These are phyloP conservation scores for Zea mays DNA, from an alignment of 176 grass and related monocot genomes.

Conservation along the genomic window Zm-B73-REFERENCE-NAM-5.0 NC_050096.1:37078001-37078500, in stretches of 20 bases:
- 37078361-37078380: slow-evolving; percentile 36
- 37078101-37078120: slow-evolving; percentile 30
- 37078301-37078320: slow-evolving; percentile 68
- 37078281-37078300: slow-evolving; percentile 70
- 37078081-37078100: slow-evolving; percentile 40
- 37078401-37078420: slow-evolving; percentile 23
- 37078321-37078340: slow-evolving; percentile 66
- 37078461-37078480: slow-evolving; percentile 13
- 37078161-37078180: neutral
- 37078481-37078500: neutral
- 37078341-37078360: slow-evolving; percentile 67
- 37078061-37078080: slow-evolving; percentile 40
- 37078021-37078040: neutral
- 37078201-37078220: neutral
- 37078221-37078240: slow-evolving; percentile 67
- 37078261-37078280: slow-evolving; percentile 56
- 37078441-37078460: slow-evolving; percentile 28
- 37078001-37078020: slow-evolving; percentile 26
- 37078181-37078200: neutral
- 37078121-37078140: neutral
- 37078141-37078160: no score
- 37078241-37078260: slow-evolving; percentile 77
- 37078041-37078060: slow-evolving; percentile 28
- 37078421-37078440: slow-evolving; percentile 25
- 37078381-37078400: slow-evolving; percentile 22